A percentile compares a stretch with the other conserved stretches of the same genome.
These are phyloP conservation scores for Colletotrichum tamarilloi DNA, from an alignment of 2,329 filamentous ascomycete species.

Conservation along the genomic window DNA sequence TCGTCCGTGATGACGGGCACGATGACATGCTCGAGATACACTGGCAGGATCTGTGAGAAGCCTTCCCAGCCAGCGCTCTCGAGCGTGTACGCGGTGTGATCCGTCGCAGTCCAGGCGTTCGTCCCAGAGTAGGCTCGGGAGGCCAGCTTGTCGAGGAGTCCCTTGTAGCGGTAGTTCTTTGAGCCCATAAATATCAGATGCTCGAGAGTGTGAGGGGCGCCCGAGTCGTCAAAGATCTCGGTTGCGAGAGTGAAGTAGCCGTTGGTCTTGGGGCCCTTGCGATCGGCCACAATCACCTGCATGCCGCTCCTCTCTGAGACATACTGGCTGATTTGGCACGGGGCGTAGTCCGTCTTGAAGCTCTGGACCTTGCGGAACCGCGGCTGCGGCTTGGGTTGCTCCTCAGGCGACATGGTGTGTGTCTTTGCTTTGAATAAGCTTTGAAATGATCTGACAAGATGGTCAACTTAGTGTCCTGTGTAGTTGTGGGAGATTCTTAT, in stretches of 20 bases:
- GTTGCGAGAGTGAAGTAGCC: constrained; percentile 97
- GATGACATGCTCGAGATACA: constrained; percentile 95
- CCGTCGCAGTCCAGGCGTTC: constrained; percentile 97
- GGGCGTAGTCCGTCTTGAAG: constrained; percentile 91
- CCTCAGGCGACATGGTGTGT: constrained; percentile 65
- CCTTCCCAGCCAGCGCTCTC: constrained; percentile 97
- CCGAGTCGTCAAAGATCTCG: constrained; percentile 97
- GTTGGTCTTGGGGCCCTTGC: constrained; percentile 92
- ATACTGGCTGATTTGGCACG: constrained; percentile 92
- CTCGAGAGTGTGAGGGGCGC: constrained; percentile 88
- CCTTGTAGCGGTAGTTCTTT: constrained; percentile 93
- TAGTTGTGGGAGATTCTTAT: neutral
- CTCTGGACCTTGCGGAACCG: constrained; percentile 87
- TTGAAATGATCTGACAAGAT: neutral
- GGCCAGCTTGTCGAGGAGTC: constrained; percentile 92
- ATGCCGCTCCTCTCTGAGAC: constrained; percentile 94
- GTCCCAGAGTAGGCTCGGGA: constrained; percentile 93
- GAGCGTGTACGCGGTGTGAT: constrained; percentile 95
- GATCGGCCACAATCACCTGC: constrained; percentile 91
- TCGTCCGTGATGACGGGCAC: constrained; percentile 93
- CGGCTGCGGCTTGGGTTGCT: constrained; percentile 54
- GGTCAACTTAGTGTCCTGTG: neutral
- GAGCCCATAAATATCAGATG: constrained; percentile 91
- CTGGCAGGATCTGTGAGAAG: constrained; percentile 91
- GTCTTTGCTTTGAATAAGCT: neutral